Base-by-base conservation (phyloP, 169 alveolate species). In the Theileria sp. region DNA sequence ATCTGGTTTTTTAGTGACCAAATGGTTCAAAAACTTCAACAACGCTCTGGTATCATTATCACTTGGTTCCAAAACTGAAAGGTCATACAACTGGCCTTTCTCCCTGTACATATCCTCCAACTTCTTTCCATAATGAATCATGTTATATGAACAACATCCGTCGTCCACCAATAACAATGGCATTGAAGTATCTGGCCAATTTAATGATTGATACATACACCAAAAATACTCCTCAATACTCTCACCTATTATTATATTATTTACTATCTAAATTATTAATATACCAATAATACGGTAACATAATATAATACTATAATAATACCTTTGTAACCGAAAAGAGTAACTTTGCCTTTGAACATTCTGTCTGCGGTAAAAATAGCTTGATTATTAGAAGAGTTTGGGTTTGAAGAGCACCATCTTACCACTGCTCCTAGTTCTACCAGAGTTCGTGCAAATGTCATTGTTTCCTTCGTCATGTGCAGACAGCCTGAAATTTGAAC, bases 401-500 rank as follows among this genome's bases (percentile, higher is more conserved):
- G 97, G 95, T 98, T 98, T 92, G 99, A 98, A 44, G 98, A 94
- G 86, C 98, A 93, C 99, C 99, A 98, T 71, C 99, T 94, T 54
- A 98, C 94, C 65, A 94, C 88, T 60, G 99, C 99, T 30, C 99
- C 99, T 38, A 95, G 89, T 23, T 84, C 95, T 30, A 78, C 79
- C 77, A 96, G 91, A 25, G 97, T 92, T 64, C 88, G 92, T 79
- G 93, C 92, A 50, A 93, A 87, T 54, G 86, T 93, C 13, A 94
- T 95, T 28, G 99, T 96, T 88, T 97, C 97, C 79, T 97, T 94
- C 73, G 99, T 98, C 98, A 97, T 95, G 90, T 98, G 99, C 62
- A 97, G 91, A 28, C 99, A 96, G 25, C 99, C 99, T 21, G 98
- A 91, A 77, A 98, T 94, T 79, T 94, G 93, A 54, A 97, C 98